Percentiles rank a stretch among this genome's conserved stretches.
These are phyloP conservation scores for Metrosideros polymorpha DNA, from an alignment of 441 rosid species.

Conservation along the genomic window DNA sequence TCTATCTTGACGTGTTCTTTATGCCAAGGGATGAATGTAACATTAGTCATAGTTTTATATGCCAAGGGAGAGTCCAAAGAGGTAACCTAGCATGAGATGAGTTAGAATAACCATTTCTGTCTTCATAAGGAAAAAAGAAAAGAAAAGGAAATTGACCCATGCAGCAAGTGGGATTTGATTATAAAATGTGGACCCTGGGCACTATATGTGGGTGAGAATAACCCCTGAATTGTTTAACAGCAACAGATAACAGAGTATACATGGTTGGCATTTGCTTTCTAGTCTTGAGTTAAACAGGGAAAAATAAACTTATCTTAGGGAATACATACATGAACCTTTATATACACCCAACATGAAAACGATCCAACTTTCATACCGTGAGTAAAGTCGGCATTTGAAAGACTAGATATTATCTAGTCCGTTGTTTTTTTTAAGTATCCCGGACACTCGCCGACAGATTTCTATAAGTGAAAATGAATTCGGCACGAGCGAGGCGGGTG, in stretches of 20 bases:
- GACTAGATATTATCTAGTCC: not conserved
- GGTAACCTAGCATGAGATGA: not conserved
- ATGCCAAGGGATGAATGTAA: not conserved
- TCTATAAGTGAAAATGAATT: not conserved
- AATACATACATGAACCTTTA: not conserved
- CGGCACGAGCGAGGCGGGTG: not conserved
- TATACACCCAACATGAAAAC: not conserved
- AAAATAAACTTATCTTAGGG: not conserved
- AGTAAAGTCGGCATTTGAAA: not conserved
- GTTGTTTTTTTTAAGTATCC: not conserved
- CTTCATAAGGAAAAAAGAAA: not conserved
- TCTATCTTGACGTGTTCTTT: not conserved
- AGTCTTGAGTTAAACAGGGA: not conserved
- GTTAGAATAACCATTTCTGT: not conserved
- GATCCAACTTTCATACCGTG: not conserved
- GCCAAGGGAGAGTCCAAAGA: not conserved
- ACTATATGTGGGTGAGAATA: constrained; percentile 26
- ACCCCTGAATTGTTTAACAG: not conserved
- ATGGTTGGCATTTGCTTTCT: not conserved
- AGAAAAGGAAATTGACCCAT: not conserved
- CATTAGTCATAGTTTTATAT: not conserved
- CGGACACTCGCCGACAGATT: not conserved
- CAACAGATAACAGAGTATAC: not conserved
- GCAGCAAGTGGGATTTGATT: constrained; percentile 8
- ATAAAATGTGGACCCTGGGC: constrained; percentile 19